These are phyloP conservation scores for Bolboschoenus planiculmis DNA, from an alignment of 176 grass and related monocot species.

Conservation along the genomic window DNA sequence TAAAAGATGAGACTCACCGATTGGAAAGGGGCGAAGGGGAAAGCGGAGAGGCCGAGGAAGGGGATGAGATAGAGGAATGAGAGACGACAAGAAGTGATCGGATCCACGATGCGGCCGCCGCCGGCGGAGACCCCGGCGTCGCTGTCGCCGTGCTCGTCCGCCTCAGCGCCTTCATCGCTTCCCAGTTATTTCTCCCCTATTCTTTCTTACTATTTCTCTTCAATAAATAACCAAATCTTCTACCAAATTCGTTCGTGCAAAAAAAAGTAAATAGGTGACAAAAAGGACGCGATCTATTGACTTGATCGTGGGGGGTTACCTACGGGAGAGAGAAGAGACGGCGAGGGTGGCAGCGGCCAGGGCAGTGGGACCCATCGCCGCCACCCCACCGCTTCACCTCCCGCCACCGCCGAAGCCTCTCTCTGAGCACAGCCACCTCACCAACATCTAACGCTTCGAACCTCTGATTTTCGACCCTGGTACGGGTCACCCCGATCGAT, in stretches of 20 bases:
- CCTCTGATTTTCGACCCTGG: background rate
- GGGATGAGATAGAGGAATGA: slow-evolving; percentile 20
- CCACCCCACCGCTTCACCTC: slow-evolving; percentile 20
- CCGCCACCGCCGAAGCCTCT: slow-evolving; percentile 1
- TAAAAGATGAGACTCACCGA: slow-evolving; percentile 3
- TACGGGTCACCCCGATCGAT: background rate
- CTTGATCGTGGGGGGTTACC: slow-evolving; percentile 11
- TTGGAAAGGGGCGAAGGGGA: slow-evolving; percentile 13
- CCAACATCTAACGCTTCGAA: background rate
- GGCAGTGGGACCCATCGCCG: slow-evolving; percentile 3
- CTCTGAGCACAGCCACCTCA: background rate
- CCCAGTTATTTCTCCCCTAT: background rate
- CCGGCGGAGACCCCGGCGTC: slow-evolving; percentile 17
- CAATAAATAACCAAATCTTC: slow-evolving; percentile 14
- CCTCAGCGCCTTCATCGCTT: slow-evolving; percentile 14
- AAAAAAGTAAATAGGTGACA: background rate
- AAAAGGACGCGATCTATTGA: slow-evolving; percentile 4
- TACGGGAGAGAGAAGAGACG: slow-evolving; percentile 8
- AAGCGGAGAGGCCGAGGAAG: slow-evolving; percentile 14
- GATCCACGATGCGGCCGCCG: slow-evolving; percentile 21
- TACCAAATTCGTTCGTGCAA: background rate
- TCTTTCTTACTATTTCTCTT: background rate
- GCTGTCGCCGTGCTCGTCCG: background rate
- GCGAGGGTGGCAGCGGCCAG: slow-evolving; percentile 25
- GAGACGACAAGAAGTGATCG: slow-evolving; percentile 17